A percentile compares a stretch with the other conserved stretches of the same genome.
Conservation (phyloP, 176 grass and related monocot species). For the Stipa capillata region DNA sequence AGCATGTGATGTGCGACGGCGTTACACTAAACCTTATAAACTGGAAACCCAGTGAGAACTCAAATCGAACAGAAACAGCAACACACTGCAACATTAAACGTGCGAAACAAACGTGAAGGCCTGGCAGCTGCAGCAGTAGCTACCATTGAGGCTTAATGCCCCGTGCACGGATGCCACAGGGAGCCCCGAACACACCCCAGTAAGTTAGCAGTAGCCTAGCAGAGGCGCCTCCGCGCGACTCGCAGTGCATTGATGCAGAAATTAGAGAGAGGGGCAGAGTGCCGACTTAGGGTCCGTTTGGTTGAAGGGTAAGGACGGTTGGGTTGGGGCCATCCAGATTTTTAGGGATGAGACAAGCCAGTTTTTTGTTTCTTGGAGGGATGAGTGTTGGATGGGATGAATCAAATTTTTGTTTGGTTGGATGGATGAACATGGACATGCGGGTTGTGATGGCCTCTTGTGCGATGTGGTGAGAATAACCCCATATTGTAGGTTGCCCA, state of each 20-base stretch:
- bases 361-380: too few relatives aligned
- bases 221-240: not conserved
- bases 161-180: not conserved
- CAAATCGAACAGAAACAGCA: not conserved
- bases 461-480: too few relatives aligned
- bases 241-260: not conserved
- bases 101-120: not conserved
- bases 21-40: not conserved
- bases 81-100: not conserved
- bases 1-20: not conserved
- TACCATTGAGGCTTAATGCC: not conserved
- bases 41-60: not conserved
- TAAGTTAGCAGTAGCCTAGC: not conserved
- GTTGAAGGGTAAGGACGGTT: too few relatives aligned
- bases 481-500: too few relatives aligned
- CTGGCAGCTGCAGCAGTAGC: not conserved
- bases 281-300: too few relatives aligned
- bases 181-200: not conserved
- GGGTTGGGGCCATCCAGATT: too few relatives aligned
- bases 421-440: too few relatives aligned
- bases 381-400: too few relatives aligned
- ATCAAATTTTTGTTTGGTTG: too few relatives aligned
- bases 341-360: too few relatives aligned
- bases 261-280: not conserved
- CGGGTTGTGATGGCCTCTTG: too few relatives aligned